Conservation (phyloP, 805 yeast genomes). For the Candida nanaspora region DNA sequence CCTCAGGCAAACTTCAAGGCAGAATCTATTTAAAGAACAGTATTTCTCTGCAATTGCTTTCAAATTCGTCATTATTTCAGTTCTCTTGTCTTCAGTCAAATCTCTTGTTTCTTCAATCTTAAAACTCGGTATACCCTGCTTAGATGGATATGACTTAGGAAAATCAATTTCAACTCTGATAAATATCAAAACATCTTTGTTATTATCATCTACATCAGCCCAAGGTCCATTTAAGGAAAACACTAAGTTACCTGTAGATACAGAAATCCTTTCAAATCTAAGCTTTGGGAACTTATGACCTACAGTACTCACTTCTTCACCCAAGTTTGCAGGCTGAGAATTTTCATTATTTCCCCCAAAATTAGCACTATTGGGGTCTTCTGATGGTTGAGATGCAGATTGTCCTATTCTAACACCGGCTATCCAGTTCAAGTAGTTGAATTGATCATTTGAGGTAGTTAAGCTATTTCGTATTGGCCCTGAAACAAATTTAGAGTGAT, state of each 20-base stretch:
- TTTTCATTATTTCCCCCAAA: conserved; percentile 29
- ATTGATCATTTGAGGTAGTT: conserved; percentile 32
- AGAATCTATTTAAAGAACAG: conserved; percentile 51
- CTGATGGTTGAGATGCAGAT: conserved; percentile 29
- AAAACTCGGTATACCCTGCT: conserved; percentile 41
- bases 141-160: conserved; percentile 66
- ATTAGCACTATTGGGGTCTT: conserved; percentile 28
- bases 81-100: conserved; percentile 38
- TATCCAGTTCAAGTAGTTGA: conserved; percentile 81
- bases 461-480: conserved; percentile 19
- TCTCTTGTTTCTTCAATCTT: conserved; percentile 77
- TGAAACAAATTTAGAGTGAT: conserved; percentile 12
- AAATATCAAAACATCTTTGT: conserved; percentile 48
- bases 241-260: conserved; percentile 73
- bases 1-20: conserved; percentile 75
- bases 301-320: conserved; percentile 85
- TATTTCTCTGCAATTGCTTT: conserved; percentile 49
- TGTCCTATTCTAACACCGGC: conserved; percentile 81
- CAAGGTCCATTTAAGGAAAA: conserved; percentile 80
- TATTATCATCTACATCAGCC: conserved; percentile 28
- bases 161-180: conserved; percentile 63
- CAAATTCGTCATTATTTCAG: conserved; percentile 44
- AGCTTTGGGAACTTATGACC: conserved; percentile 87
- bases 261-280: conserved; percentile 79
- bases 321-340: conserved; percentile 53